A percentile compares a stretch with the other conserved stretches of the same genome.
Conservation (phyloP, 768 basidiomycete species). For the Naganishia onofrii region DNA sequence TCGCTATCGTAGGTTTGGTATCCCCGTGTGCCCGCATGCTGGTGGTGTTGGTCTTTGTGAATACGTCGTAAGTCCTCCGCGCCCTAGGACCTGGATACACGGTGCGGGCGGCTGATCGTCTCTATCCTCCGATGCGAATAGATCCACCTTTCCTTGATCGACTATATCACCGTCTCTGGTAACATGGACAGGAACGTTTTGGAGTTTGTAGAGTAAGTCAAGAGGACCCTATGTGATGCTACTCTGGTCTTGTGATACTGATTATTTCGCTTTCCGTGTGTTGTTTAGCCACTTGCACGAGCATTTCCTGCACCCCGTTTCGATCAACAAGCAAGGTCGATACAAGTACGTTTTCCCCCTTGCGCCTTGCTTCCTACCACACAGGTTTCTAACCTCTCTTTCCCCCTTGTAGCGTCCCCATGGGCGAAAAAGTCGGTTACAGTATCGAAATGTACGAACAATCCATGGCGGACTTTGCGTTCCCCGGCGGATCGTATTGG, state of each 20-base stretch:
- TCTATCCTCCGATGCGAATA: no score
- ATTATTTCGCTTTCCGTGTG: conserved; percentile 54
- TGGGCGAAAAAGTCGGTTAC: conserved; percentile 66
- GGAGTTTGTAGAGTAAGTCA: conserved; percentile 54
- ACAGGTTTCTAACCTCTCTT: conserved; percentile 71
- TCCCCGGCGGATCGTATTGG: conserved; percentile 85
- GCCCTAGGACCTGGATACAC: no score
- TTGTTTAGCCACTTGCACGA: conserved; percentile 82
- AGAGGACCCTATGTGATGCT: no score
- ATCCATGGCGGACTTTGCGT: conserved; percentile 79
- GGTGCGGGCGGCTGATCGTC: no score
- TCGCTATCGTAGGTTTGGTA: conserved; percentile 58
- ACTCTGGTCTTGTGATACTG: no score
- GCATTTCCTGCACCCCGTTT: conserved; percentile 82
- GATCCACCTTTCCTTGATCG: conserved; percentile 68
- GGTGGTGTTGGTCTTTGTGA: conserved; percentile 92
- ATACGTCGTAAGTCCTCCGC: conserved; percentile 68
- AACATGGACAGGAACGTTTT: conserved; percentile 92
- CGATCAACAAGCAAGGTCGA: conserved; percentile 76
- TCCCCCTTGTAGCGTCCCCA: conserved; percentile 73
- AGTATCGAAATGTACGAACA: conserved; percentile 84
- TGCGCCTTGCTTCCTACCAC: conserved; percentile 65
- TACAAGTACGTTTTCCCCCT: conserved; percentile 55
- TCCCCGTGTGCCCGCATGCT: conserved; percentile 88
- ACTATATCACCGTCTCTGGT: conserved; percentile 87